Percentiles rank a stretch among this genome's conserved stretches.
Conservation (phyloP, 371 early-diverging fungal genomes). For the Zychaea mexicana region DNA sequence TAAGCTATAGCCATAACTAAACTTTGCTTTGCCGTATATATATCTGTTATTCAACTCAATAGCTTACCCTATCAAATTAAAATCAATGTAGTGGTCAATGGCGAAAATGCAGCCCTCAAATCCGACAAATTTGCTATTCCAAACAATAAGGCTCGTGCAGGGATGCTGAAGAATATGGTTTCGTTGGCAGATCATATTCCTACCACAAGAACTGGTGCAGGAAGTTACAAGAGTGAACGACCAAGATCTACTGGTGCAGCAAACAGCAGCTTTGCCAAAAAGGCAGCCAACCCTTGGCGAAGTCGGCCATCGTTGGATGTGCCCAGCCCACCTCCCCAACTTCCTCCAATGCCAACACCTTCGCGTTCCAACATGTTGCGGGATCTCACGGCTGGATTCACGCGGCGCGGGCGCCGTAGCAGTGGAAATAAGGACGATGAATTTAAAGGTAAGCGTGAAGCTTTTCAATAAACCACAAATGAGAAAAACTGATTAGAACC, state of each 20-base stretch:
- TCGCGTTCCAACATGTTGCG: constrained; percentile 11
- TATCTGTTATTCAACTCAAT: no score
- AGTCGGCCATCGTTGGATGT: not conserved
- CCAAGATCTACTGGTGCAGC: not conserved
- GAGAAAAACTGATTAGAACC: no score
- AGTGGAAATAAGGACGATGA: not conserved
- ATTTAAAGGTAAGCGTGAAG: not conserved
- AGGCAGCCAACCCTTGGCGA: not conserved
- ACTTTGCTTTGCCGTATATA: not conserved
- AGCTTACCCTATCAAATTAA: not conserved
- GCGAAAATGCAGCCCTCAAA: constrained; percentile 75
- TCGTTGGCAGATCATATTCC: not conserved
- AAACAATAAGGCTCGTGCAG: constrained; percentile 53
- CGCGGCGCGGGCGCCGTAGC: constrained; percentile 10
- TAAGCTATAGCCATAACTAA: no score
- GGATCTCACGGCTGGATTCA: constrained; percentile 5
- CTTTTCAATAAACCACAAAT: not conserved
- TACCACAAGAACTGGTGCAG: not conserved
- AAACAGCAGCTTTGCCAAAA: not conserved
- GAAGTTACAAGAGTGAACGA: not conserved
- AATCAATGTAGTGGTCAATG: constrained; percentile 64
- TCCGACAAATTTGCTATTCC: constrained; percentile 64
- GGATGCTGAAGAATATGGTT: constrained; percentile 28
- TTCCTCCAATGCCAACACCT: not conserved
- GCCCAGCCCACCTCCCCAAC: not conserved